Evolutionary conservation across 306 rosid genomes (phyloP).

Genomic region (Citrullus amarus): DNA sequence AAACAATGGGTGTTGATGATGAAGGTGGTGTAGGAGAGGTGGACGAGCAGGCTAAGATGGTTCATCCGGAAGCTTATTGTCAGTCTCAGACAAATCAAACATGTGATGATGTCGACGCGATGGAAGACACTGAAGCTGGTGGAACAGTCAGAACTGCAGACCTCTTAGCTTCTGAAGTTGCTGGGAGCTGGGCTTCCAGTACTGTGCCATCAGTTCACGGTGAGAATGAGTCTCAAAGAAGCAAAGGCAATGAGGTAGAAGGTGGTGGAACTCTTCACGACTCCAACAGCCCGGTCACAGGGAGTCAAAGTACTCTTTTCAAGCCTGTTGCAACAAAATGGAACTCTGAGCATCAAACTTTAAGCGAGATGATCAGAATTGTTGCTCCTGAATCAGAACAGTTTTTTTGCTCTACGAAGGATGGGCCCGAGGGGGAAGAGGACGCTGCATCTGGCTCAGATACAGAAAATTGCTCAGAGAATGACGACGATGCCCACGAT

Average conservation of each 20-base stretch:
- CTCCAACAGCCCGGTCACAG: slow-evolving; percentile 37
- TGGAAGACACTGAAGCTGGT: slow-evolving; percentile 56
- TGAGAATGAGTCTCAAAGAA: slow-evolving; percentile 54
- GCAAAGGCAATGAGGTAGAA: slow-evolving; percentile 35
- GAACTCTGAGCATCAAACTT: slow-evolving; percentile 47
- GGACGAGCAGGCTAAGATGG: slow-evolving; percentile 35
- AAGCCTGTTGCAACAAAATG: slow-evolving; percentile 24
- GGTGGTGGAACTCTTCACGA: slow-evolving; percentile 36
- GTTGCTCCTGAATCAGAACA: slow-evolving; percentile 77
- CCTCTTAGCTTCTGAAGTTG: slow-evolving; percentile 84
- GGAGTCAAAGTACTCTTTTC: slow-evolving; percentile 43
- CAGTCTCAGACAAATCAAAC: slow-evolving; percentile 39
- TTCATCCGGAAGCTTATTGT: slow-evolving; percentile 24
- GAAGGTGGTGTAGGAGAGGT: slow-evolving; percentile 48
- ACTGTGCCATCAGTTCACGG: slow-evolving; percentile 67
- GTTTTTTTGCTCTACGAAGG: slow-evolving; percentile 33
- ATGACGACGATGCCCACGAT: slow-evolving; percentile 15
- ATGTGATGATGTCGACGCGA: slow-evolving; percentile 24
- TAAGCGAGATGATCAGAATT: slow-evolving; percentile 76
- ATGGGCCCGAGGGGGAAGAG: slow-evolving; percentile 18
- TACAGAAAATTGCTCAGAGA: slow-evolving; percentile 37
- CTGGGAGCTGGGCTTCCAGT: slow-evolving; percentile 89
- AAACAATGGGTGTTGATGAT: slow-evolving; percentile 66
- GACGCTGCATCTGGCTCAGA: slow-evolving; percentile 33
- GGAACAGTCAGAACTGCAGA: slow-evolving; percentile 53